Evolutionary conservation across 805 yeast genomes (phyloP).

Genomic region (Metschnikowia gruessii): DNA sequence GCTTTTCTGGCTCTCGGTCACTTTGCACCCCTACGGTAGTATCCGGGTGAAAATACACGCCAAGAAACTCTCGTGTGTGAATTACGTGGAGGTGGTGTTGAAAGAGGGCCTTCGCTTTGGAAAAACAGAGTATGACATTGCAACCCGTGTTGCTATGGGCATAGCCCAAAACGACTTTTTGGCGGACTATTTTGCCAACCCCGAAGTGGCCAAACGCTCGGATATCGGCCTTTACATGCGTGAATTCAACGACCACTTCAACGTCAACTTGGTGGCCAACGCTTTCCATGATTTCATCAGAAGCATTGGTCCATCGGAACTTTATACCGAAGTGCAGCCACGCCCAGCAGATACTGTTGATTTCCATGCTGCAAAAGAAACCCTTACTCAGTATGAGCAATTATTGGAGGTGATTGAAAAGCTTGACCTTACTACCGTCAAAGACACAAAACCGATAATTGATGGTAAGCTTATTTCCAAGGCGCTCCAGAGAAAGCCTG

Average conservation of each 20-base stretch:
- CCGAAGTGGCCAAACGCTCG: slow-evolving; percentile 41
- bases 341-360: background rate
- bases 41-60: slow-evolving; percentile 35
- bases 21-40: slow-evolving; percentile 50
- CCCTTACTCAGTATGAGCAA: slow-evolving; percentile 28
- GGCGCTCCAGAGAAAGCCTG: slow-evolving; percentile 60
- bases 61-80: slow-evolving; percentile 33
- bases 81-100: slow-evolving; percentile 50
- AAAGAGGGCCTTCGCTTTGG: slow-evolving; percentile 72
- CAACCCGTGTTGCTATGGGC: slow-evolving; percentile 41
- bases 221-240: slow-evolving; percentile 60
- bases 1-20: slow-evolving; percentile 47
- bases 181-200: slow-evolving; percentile 16
- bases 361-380: background rate
- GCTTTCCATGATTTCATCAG: slow-evolving; percentile 29
- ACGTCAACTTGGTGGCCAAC: slow-evolving; percentile 38
- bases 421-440: slow-evolving; percentile 40
- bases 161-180: slow-evolving; percentile 18
- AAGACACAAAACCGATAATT: slow-evolving; percentile 58
- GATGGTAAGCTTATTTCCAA: slow-evolving; percentile 70
- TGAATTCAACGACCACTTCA: slow-evolving; percentile 52
- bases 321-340: slow-evolving; percentile 5
- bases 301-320: background rate
- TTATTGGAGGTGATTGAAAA: slow-evolving; percentile 33
- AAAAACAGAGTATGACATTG: slow-evolving; percentile 50